Evolutionary conservation across 768 basidiomycete species (phyloP), one percentile per base, ranked within the genome.

Genomic region (Mrakia hoshinonis): DNA sequence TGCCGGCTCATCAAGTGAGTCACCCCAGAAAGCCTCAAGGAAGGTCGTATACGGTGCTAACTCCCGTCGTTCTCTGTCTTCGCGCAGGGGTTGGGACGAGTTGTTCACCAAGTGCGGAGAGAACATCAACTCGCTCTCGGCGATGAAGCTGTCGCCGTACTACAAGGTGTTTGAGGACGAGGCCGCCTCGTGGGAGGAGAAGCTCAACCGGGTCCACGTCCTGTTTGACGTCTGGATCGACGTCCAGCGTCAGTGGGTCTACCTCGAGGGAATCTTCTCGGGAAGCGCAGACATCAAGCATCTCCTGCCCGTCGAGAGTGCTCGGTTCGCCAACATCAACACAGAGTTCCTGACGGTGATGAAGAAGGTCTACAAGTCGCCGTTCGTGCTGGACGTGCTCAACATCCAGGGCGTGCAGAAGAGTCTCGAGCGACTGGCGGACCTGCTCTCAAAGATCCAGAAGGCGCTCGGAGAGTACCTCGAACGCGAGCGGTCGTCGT

Each of bases 351-450:
- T 98, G 64, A 87, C 91, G 0, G 93, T 97, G 74, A 98, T 99
- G 96, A 98, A 97, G 84, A 95, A 95, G 80, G 96, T 99, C 71
- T 94, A 95, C 86, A 98, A 98, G 81, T 97, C 95, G 18, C 94
- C 96, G 0, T 95, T 97, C 79, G 88, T 98, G 54, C 82, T 97
- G 63, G 96, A 99, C 76, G 93, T 99, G 69, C 87, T 98, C 84
- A 94, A 94, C 78, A 95, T 98, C 74, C 88, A 87, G 72, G 90
- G 90, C 38, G 90, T 99, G 70, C 96, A 99, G 82, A 98, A 99
- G 82, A 93, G 90, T 74, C 82, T 99, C 74, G 96, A 99, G 80
- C 92, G 96, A 68, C 85, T 99, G 13, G 92, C 94, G 0, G 96
- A 99, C 75, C 83, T 97, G 43, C 83, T 99, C 68, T 91, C 90